Evolutionary conservation across 768 basidiomycete genomes (phyloP).

Genomic region (Psilocybe cubensis): DNA sequence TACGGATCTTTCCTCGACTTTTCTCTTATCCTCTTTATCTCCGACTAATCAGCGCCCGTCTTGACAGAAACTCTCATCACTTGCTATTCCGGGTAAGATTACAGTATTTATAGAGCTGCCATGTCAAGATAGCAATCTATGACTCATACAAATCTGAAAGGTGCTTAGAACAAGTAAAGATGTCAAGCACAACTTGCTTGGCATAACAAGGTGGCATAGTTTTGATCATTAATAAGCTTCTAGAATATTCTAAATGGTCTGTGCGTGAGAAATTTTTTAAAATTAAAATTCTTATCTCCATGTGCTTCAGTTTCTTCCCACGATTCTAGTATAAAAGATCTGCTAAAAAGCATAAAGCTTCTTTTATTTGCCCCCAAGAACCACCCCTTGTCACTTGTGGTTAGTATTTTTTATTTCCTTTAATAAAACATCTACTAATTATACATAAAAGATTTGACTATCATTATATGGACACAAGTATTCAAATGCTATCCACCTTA

Average conservation of each 20-base stretch:
- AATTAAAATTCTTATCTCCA: not conserved
- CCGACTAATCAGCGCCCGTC: not conserved
- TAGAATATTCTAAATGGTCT: not conserved
- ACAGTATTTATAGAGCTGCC: not conserved
- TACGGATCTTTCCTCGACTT: not conserved
- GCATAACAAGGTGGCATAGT: no score
- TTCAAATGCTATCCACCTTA: no score
- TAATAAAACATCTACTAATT: not conserved
- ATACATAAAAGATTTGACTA: no score
- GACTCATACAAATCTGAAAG: no score
- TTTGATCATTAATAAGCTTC: not conserved
- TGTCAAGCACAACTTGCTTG: no score
- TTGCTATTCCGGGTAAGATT: not conserved
- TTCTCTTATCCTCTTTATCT: not conserved
- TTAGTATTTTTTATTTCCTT: no score
- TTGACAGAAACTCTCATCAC: not conserved
- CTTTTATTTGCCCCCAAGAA: slow-evolving; percentile 22
- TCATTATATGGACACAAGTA: no score
- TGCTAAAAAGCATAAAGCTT: no score
- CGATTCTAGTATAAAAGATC: not conserved
- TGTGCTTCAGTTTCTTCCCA: not conserved
- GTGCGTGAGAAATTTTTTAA: not conserved
- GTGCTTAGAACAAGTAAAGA: no score
- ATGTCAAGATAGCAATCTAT: no score
- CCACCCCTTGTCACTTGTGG: no score